A percentile compares a stretch with the other conserved stretches of the same genome.
Conservation (phyloP, 1,284 basidiomycete genomes). For the Rugiboletus extremiorientalis region DNA sequence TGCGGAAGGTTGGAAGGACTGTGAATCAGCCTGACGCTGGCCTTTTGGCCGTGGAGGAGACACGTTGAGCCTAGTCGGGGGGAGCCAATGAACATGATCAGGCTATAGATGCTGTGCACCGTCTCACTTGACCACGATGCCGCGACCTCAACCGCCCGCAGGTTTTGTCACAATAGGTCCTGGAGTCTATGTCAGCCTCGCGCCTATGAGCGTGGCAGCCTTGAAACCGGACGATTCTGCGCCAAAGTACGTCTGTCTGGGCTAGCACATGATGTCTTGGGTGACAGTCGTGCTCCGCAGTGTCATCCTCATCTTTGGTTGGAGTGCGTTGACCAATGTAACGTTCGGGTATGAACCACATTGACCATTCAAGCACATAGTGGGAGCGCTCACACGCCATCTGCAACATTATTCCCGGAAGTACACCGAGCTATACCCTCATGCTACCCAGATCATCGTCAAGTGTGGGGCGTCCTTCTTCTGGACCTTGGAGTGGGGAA, state of each 20-base stretch:
- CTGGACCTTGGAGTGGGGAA: slow-evolving; percentile 33
- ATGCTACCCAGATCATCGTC: slow-evolving; percentile 48
- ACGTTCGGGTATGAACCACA: neutral
- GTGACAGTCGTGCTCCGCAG: slow-evolving; percentile 26
- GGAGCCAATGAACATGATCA: too few relatives aligned
- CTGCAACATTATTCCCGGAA: slow-evolving; percentile 48
- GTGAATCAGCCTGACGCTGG: slow-evolving; percentile 15
- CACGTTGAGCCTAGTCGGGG: neutral
- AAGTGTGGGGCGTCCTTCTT: slow-evolving; percentile 42
- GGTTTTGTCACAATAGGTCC: slow-evolving; percentile 24
- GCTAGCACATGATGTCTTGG: neutral
- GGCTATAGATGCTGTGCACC: too few relatives aligned
- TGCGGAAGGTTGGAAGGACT: slow-evolving; percentile 13
- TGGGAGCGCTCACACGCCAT: slow-evolving; percentile 51
- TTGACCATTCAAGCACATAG: slow-evolving; percentile 27
- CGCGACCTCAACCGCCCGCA: slow-evolving; percentile 14
- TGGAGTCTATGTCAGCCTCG: slow-evolving; percentile 23
- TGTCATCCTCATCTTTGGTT: slow-evolving; percentile 49
- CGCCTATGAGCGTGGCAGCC: neutral
- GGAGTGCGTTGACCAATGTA: slow-evolving; percentile 40
- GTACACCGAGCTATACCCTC: slow-evolving; percentile 49
- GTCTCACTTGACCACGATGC: slow-evolving; percentile 6
- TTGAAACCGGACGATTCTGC: slow-evolving; percentile 2
- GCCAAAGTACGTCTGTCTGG: slow-evolving; percentile 19
- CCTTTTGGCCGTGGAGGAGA: neutral